phyloP scores from a whole-genome alignment of 805 yeast species.

The Nakazawaea ernobii region DNA sequence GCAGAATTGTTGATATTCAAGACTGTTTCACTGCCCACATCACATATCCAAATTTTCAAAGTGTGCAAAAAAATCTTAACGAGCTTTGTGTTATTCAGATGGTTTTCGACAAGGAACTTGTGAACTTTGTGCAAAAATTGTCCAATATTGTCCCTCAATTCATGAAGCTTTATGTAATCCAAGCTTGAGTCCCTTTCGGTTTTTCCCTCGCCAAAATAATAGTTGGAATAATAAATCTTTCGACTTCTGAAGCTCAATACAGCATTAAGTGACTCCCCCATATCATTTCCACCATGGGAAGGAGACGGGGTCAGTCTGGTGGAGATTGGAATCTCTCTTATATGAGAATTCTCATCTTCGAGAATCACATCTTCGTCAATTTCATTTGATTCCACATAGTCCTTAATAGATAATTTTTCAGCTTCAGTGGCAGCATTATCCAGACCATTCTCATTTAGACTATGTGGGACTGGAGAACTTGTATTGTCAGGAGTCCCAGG shows the following conservation, averaged over 20 bases:
- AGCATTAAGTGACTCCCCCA: conserved; percentile 45
- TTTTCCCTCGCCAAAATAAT: conserved; percentile 53
- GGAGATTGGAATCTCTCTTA: conserved; percentile 28
- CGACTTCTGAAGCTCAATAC: conserved; percentile 52
- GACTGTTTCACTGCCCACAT: conserved; percentile 69
- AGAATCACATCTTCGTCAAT: conserved; percentile 14
- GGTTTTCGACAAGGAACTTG: conserved; percentile 37
- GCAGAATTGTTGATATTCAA: conserved; percentile 51
- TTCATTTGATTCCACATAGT: conserved; percentile 16
- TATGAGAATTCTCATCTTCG: neutral
- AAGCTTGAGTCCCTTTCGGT: conserved; percentile 33
- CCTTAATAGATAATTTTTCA: conserved; percentile 18
- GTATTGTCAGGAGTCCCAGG: conserved; percentile 16
- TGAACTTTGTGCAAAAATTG: conserved; percentile 54
- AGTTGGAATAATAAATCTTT: conserved; percentile 58
- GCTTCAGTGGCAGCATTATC: conserved; percentile 16
- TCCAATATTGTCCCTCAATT: conserved; percentile 45
- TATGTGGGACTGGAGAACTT: neutral
- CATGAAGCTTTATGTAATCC: conserved; percentile 45
- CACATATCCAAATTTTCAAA: conserved; percentile 71
- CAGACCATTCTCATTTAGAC: conserved; percentile 7
- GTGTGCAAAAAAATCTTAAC: conserved; percentile 59
- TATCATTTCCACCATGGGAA: conserved; percentile 22
- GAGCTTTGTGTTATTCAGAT: conserved; percentile 59
- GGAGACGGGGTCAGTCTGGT: conserved; percentile 22